These are phyloP conservation scores for Kazachstania viticola DNA, from an alignment of 805 yeast species.

Conservation along the genomic window DNA sequence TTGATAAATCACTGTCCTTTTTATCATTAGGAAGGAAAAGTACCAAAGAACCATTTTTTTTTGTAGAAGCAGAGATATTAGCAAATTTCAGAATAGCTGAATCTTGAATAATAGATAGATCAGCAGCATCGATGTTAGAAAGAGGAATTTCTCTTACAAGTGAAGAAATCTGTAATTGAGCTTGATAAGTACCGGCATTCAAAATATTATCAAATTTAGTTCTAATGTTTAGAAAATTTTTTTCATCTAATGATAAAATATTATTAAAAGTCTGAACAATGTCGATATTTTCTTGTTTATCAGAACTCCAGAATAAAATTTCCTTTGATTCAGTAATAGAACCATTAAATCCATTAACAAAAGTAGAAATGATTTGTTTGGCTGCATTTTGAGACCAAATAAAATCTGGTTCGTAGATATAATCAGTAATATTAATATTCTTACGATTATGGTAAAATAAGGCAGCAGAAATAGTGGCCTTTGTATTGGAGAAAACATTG, in stretches of 20 bases:
- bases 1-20: constrained; percentile 21
- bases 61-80: constrained; percentile 53
- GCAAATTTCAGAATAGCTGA: constrained; percentile 40
- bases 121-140: constrained; percentile 44
- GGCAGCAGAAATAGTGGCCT: constrained; percentile 63
- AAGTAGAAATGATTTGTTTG: constrained; percentile 37
- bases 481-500: constrained; percentile 36
- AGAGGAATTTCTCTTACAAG: too few species aligned
- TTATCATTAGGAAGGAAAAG: constrained; percentile 27
- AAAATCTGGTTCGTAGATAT: constrained; percentile 38
- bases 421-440: constrained; percentile 37
- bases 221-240: constrained; percentile 41
- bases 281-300: constrained; percentile 42
- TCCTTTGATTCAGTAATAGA: constrained; percentile 14
- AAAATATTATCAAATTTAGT: constrained; percentile 61
- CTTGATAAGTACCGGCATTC: constrained; percentile 65
- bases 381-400: constrained; percentile 47
- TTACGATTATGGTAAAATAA: constrained; percentile 36
- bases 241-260: constrained; percentile 52
- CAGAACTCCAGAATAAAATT: constrained; percentile 56
- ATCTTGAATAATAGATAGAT: constrained; percentile 54
- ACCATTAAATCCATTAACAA: constrained; percentile 11
- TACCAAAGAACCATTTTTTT: constrained; percentile 44
- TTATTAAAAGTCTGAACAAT: constrained; percentile 59
- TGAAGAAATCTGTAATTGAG: constrained; percentile 36